Evolutionary conservation across 2,329 filamentous ascomycete genomes (phyloP), one percentile per base, ranked within the genome.

Genomic region (Pseudofabraea citricarpa): DNA sequence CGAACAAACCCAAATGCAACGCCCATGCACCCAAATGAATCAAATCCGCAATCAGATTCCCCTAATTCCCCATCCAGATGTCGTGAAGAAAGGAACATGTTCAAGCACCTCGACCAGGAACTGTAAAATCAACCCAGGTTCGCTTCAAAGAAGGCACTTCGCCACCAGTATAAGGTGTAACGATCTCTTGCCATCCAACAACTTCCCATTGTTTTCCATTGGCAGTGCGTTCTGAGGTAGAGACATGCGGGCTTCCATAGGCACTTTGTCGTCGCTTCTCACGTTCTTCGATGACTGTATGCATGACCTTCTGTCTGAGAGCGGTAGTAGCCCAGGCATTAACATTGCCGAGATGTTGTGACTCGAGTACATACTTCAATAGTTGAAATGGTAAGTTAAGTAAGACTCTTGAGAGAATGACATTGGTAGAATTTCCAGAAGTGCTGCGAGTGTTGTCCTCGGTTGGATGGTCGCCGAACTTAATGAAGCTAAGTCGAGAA

Each of bases 311-410:
- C 45, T 72, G 68, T 16, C 75, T 67, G 20, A 70, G 61, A 44
- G 72, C 66, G 15, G 53, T 46, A 29, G 65, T 73, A 20, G 71
- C 67, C 70, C 73, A 77, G 18, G 68, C 73, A n/a, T 68, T 67
- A 22, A 68, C 64, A 35, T 68, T 67, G 32, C 75, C 76, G 7
- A 81, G 70, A 20, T 70, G 70, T 10, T 69, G 71, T 40, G 79
- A 79, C 53, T 85, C 82, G 24, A 90, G 69, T 2, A 87, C 64
- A 46, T 73, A 72, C 61, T 85, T 82, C 19, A 90, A 68, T 21
- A 83, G 67, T 12, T 74, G 68, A 52, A 85, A 86, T 0, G 86
- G 86, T 5, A 90, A 65, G 31, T 86, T 87, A 41, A 88, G 65
- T 2, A 90, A 67, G 18, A 87, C 68, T 21, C 76, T 80, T 0